Evolutionary conservation across 2,329 filamentous ascomycete genomes (phyloP), one percentile per base, ranked within the genome.

Genomic region (Cercospora sojina): DNA sequence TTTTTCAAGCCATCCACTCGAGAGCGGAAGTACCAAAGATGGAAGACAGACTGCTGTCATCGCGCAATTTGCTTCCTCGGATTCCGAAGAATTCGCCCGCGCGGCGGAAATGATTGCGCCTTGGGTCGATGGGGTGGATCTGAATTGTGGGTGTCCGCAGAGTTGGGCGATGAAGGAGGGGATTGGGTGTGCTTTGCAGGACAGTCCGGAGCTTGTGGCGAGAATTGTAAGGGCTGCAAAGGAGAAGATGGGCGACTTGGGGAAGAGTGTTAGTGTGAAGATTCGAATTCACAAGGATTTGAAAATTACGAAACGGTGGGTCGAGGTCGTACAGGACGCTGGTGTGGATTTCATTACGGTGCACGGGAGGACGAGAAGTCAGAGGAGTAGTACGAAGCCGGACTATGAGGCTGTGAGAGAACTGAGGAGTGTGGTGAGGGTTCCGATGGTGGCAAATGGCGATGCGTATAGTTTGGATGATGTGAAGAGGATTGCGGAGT

Each of bases 81-180:
- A 82, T 4, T 83, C 88, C 6, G 73, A 82, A 3, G 89, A 91
- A 74, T 82, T 91, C 53, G 82, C 86, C 13, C 83, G 88, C 31
- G 88, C 89, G 10, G 84, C 88, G 0, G 81, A 84, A 23, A 83
- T 91, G 57, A 86, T 87, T 2, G 85, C 83, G 0, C 88, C 88
- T 1, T 86, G 81, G 74, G 85, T 86, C 61, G 84, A 84, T 72
- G 89, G 89, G 69, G 84, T 91, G 3, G 88, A 91, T 72, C 81
- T 91, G 47, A 91, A 91, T 79, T 91, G 89, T 76, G 89, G 89
- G 10, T 91, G 89, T 73, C 89, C 89, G 7, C 89, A 91, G 77
- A 86, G 85, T 5, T 91, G 89, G 89, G 89, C 89, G 0, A 89
- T 89, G 72, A 85, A 88, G 49, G 87, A 89, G 76, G 86, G 82